Base-by-base conservation (phyloP, 2,329 filamentous ascomycete genomes). In the Ophiobolus disseminans region DNA sequence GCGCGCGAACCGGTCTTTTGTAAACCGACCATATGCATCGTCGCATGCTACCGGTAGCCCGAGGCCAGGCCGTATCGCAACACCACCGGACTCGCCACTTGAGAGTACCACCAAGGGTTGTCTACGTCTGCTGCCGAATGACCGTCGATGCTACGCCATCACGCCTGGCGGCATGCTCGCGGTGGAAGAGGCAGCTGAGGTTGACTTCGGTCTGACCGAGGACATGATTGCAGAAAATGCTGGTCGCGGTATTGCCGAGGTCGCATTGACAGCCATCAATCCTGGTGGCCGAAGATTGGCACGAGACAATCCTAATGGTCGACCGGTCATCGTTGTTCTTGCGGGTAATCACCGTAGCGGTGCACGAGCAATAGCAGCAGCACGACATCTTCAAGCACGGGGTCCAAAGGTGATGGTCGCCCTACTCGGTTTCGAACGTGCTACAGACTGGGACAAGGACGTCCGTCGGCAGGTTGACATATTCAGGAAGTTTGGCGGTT, bases 331-430 rank as follows among this genome's bases (percentile, higher is more conserved):
- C 40, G 85, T 96, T 17, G 84, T 97, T 5, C 80, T 97, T n/a
- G 92, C 90, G 0, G 93, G 94, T n/a, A 97, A 97, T 72, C 93
- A 96, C 73, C 91, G 91, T 58, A 91, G 88, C 1, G 92, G 93
- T 30, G 87, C 90, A 28, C 83, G 93, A 49, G 91, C 91, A 3
- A 81, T 97, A 43, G 89, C 91, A 11, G 91, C 91, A 3, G 91
- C 88, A 21, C 85, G 94, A 4, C 92, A 97, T 70, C 82, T 97
- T 7, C 86, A 90, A 41, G 93, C 92, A 66, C 89, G 92, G 56
- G 89, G 89, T 16, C 78, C 90, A 45, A 87, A 90, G 46, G 86
- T 96, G 28, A 83, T 95, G 36, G 81, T 96, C 5, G 94, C 91
- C 52, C 81, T 97, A 6, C 85, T 96, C 3, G 90, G 91, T 0